Percentiles rank a stretch among this genome's conserved stretches.
phyloP scores from a whole-genome alignment of 1,284 basidiomycete genomes.

The Trichosporon coremiiforme region DNA sequence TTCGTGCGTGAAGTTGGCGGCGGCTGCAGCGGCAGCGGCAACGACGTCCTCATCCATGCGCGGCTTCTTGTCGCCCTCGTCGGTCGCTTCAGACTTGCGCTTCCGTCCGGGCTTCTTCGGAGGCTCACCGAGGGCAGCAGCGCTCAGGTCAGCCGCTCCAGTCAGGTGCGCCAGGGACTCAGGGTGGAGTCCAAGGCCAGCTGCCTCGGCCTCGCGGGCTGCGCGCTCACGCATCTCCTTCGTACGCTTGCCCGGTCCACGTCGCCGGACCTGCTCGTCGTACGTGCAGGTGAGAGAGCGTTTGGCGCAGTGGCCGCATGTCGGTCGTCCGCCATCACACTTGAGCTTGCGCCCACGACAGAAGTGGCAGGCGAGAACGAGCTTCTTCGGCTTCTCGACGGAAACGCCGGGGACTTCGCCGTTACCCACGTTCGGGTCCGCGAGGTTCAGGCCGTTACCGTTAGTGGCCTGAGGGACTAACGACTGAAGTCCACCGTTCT shows the following conservation, averaged over 20 bases:
- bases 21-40: conserved; percentile 27
- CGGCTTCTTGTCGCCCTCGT: conserved; percentile 30
- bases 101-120: conserved; percentile 31
- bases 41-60: conserved; percentile 28
- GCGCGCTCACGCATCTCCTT: conserved; percentile 53
- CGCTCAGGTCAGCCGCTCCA: conserved; percentile 19
- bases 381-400: conserved; percentile 44
- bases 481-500: conserved; percentile 15
- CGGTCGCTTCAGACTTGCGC: conserved; percentile 30
- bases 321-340: conserved; percentile 48
- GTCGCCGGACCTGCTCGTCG: conserved; percentile 55
- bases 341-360: conserved; percentile 57
- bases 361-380: conserved; percentile 57
- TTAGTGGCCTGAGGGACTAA: conserved; percentile 21
- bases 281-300: conserved; percentile 52
- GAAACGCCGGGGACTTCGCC: conserved; percentile 14
- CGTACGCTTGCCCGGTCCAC: conserved; percentile 58
- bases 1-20: conserved; percentile 6
- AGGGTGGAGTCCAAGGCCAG: conserved; percentile 32
- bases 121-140: conserved; percentile 20
- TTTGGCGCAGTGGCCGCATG: conserved; percentile 45
- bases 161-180: conserved; percentile 28
- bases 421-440: conserved; percentile 13
- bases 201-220: conserved; percentile 44
- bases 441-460: conserved; percentile 21